A percentile compares a stretch with the other conserved stretches of the same genome.
Conservation (phyloP, 1,284 basidiomycete genomes). For the Marasmius oreades region DNA sequence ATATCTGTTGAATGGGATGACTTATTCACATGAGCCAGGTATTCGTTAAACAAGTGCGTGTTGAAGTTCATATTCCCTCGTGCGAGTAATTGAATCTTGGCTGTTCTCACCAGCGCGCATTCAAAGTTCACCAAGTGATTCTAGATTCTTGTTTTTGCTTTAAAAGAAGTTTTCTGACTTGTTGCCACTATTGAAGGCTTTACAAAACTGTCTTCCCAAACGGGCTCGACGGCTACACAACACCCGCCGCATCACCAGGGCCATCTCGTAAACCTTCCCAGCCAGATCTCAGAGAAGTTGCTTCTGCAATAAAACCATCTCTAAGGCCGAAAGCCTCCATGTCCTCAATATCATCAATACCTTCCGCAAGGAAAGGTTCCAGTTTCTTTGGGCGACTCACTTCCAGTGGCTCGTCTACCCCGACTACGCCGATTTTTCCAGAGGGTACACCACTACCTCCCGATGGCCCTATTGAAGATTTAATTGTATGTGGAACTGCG, state of each 20-base stretch:
- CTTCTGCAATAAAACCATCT: conserved; percentile 17
- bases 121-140: conserved; percentile 62
- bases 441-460: conserved; percentile 20
- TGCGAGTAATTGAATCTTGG: conserved; percentile 10
- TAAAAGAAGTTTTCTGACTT: not conserved
- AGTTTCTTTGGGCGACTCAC: conserved; percentile 37
- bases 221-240: conserved; percentile 52
- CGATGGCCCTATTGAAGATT: conserved; percentile 63
- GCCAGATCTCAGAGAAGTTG: conserved; percentile 15
- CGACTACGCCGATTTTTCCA: conserved; percentile 17
- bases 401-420: conserved; percentile 13
- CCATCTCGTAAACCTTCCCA: conserved; percentile 36
- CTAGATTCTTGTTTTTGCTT: not conserved
- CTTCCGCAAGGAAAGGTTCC: conserved; percentile 23
- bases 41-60: conserved; percentile 56
- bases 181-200: conserved; percentile 37
- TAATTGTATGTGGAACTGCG: conserved; percentile 69
- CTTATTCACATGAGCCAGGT: conserved; percentile 30
- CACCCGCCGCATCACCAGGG: conserved; percentile 42
- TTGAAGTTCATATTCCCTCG: not conserved
- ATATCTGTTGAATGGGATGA: not conserved
- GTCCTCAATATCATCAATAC: conserved; percentile 27
- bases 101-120: conserved; percentile 48
- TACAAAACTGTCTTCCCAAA: conserved; percentile 72
- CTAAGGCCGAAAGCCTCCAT: conserved; percentile 9